Evolutionary conservation across 495 filamentous ascomycete species (phyloP), one percentile per base, ranked within the genome.

Genomic region (Hyaloscypha variabilis): DNA sequence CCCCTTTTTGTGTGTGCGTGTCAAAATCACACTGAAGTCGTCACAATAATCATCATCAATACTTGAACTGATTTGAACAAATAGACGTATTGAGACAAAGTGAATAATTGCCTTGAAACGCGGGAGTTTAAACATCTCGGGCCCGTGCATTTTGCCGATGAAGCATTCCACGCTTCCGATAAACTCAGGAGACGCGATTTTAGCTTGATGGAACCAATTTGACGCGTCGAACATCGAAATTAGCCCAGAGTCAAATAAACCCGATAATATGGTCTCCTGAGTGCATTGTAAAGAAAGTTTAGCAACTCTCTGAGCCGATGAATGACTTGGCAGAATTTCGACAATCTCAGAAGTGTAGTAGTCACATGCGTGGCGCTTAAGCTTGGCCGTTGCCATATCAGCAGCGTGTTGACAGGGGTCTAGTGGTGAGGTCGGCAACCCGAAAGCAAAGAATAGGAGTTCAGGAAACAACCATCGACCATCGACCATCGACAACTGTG

Each of bases 321-420:
- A 46, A 46, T 46, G 11, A 17, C 4, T 19, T 46, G 39, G 51
- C 0, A 14, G 51, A 25, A 54, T 14, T 54, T 29, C 5, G 26
- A 54, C 24, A 8, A 25, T 54, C 23, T 24, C 10, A 54, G 8
- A 29, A 29, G n/a, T 17, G 6, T 5, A 51, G 49, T 17, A 28
- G 23, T 58, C 54, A 58, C 54, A 58, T 58, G 54, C 23, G 28
- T 30, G 29, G 25, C 34, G 42, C 51, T 17, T 19, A 46, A 46
- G n/a, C 19, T 46, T 46, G 39, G 21, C 60, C 60, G 60, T 62
- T 62, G 60, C 60, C 60, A 62, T 46, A 53, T 53, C 46, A 52
- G 59, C 46, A 52, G 59, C 28, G 10, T 51, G 19, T 25, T 21
- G 19, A 29, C 54, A 58, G 54, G 54, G 54, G 28, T 58, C 25